Evolutionary conservation across 148 eudicot genomes (phyloP), one percentile per base, ranked within the genome.

Genomic region (Vaccinium myrtillus): DNA sequence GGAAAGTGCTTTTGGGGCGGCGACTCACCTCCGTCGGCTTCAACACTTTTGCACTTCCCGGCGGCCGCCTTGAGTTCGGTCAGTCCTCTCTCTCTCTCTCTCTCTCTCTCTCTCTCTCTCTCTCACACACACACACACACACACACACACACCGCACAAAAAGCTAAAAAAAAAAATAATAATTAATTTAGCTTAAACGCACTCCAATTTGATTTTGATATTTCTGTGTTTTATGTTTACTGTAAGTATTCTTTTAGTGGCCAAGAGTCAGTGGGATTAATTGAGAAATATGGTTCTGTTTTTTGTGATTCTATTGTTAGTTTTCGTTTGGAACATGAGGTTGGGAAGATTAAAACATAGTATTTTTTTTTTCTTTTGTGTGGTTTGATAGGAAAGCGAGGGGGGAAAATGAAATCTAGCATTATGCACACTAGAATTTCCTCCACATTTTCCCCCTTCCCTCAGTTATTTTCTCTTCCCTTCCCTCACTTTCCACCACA

Each of bases 21-120:
- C 97, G 98, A 77, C 95, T 90, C 77, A 80, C 95, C 56, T 48
- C 94, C 81, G 84, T 93, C 36, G 98, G 99, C 83, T 77, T 82
- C 81, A 88, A 90, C 83, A 92, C 98, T 79, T 96, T 91, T 69
- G 94, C 94, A 65, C 94, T 94, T 76, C 94, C 99, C 85, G 98
- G 98, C 73, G 99, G 99, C 83, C 91, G 90, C 88, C 98, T 96
- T 46, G 98, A 94, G 82, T 96, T 94, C 83, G 98, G 99, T 94
- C 67, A 58, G 80, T 61, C 80, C 4, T 4, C 59, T 36, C 30
- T 32, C 53, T 70, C 70, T 78, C 36, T 32, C 43, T 53, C 65
- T 16, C 55, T 23, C 65, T 78, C 30, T 27, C 6, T 4, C 59
- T 36, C 30, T 32, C 53, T 70, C 70, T 78, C 36, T 32, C 43